Evolutionary conservation across 345 rosid species (phyloP).

Genomic region (Eucalyptus pauciflora): DNA sequence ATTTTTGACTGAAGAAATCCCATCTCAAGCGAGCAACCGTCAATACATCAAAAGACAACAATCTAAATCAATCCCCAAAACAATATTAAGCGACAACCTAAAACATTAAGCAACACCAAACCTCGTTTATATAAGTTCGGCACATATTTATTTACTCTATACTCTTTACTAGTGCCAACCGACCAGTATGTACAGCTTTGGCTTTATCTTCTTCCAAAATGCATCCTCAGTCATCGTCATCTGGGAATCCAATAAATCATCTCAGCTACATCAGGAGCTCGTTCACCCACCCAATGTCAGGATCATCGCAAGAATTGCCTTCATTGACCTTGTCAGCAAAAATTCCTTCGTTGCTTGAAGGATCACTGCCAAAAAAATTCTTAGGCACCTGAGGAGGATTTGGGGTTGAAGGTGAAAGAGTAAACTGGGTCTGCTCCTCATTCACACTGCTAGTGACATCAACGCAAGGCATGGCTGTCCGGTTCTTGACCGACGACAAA

Average conservation of each 20-base stretch:
- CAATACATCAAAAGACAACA: neutral
- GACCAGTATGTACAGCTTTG: neutral
- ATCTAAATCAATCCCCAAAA: neutral
- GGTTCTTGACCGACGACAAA: neutral
- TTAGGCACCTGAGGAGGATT: conserved; percentile 1
- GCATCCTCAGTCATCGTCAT: neutral
- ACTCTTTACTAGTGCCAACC: neutral
- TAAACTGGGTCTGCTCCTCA: conserved; percentile 28
- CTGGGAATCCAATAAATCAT: neutral
- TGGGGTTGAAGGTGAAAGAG: conserved; percentile 49
- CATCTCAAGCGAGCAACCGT: neutral
- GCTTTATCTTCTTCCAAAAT: neutral
- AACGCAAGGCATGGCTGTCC: conserved; percentile 27
- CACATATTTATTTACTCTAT: neutral
- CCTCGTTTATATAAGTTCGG: neutral
- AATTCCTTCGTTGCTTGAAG: neutral
- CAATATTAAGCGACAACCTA: neutral
- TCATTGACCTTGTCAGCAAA: neutral
- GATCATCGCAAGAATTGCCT: conserved; percentile 17
- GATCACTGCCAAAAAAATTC: neutral
- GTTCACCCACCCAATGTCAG: conserved; percentile 90
- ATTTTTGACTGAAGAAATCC: neutral
- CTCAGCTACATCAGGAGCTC: conserved; percentile 58
- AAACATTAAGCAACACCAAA: neutral
- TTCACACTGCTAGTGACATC: conserved; percentile 14